Evolutionary conservation across 2,329 filamentous ascomycete species (phyloP).

Genomic region (Cytospora piceicola): DNA sequence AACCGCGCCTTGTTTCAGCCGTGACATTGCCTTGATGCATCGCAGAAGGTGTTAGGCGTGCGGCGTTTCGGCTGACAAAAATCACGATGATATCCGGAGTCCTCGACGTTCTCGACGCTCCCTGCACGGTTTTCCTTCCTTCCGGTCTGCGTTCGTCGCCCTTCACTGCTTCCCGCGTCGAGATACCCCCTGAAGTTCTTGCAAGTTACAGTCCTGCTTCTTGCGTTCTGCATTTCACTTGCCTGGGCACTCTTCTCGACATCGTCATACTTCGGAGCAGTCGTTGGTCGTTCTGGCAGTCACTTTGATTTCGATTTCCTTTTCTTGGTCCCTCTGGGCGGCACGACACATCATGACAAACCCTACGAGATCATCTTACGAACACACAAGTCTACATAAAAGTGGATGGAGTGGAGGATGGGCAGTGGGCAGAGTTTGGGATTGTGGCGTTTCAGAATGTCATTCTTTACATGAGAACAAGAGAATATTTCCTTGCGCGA

Average conservation of each 20-base stretch:
- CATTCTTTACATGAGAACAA: conserved; percentile 10
- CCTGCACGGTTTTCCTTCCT: conserved; percentile 30
- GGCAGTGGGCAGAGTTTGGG: conserved; percentile 9
- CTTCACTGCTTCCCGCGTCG: conserved; percentile 28
- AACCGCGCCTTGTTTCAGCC: conserved; percentile 25
- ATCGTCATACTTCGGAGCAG: conserved; percentile 20
- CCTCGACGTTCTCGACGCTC: conserved; percentile 17
- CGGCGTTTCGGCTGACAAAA: conserved; percentile 31
- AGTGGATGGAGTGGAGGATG: conserved; percentile 13
- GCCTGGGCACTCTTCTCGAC: conserved; percentile 23
- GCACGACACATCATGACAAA: conserved; percentile 18
- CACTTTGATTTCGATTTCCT: conserved; percentile 21
- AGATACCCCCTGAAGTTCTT: conserved; percentile 27
- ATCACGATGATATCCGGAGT: conserved; percentile 31
- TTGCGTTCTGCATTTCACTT: conserved; percentile 21
- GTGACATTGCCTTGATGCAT: conserved; percentile 32
- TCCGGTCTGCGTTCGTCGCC: conserved; percentile 26
- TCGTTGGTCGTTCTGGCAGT: conserved; percentile 14
- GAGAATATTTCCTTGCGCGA: conserved; percentile 14
- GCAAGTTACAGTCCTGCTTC: conserved; percentile 20
- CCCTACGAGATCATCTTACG: conserved; percentile 10
- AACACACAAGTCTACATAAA: conserved; percentile 16
- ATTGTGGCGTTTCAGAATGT: conserved; percentile 20
- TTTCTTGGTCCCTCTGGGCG: conserved; percentile 13
- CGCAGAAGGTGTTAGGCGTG: conserved; percentile 32